Percentiles rank a stretch among this genome's conserved stretches.
phyloP scores from a whole-genome alignment of 2,329 filamentous ascomycete species.

The Scedosporium apiospermum region DNA sequence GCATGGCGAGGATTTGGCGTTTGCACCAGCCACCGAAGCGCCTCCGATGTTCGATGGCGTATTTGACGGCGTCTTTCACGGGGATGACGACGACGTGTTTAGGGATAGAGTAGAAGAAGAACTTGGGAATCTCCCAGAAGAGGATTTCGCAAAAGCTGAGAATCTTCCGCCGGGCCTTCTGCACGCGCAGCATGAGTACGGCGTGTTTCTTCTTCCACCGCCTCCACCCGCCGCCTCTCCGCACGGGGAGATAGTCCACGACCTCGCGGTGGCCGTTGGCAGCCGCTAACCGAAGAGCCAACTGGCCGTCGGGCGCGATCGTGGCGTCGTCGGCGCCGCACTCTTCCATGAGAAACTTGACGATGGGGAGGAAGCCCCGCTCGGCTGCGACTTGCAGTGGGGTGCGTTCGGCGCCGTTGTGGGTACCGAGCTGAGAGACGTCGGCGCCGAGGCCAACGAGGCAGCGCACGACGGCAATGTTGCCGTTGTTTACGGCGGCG shows the following conservation, averaged over 20 bases:
- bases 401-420: constrained; percentile 24
- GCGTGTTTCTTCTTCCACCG: constrained; percentile 25
- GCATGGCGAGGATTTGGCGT: constrained; percentile 17
- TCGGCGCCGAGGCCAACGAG: constrained; percentile 25
- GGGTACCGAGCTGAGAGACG: constrained; percentile 15
- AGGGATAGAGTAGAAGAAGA: constrained; percentile 18
- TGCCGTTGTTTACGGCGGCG: constrained; percentile 21
- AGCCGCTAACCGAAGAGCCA: constrained; percentile 34
- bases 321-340: constrained; percentile 31
- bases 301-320: constrained; percentile 34
- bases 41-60: constrained; percentile 17
- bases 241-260: constrained; percentile 29
- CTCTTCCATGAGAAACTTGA: constrained; percentile 28
- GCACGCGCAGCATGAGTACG: constrained; percentile 17
- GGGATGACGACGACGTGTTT: constrained; percentile 11
- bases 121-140: constrained; percentile 17
- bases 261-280: constrained; percentile 29
- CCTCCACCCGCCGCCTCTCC: constrained; percentile 26
- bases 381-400: constrained; percentile 34
- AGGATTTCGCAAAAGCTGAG: constrained; percentile 15
- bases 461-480: constrained; percentile 21
- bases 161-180: constrained; percentile 15
- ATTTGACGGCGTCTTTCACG: neutral
- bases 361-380: constrained; percentile 28
- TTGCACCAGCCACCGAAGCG: constrained; percentile 21